Base-by-base conservation (phyloP, 1,284 basidiomycete genomes). In the Mycena citricolor region DNA sequence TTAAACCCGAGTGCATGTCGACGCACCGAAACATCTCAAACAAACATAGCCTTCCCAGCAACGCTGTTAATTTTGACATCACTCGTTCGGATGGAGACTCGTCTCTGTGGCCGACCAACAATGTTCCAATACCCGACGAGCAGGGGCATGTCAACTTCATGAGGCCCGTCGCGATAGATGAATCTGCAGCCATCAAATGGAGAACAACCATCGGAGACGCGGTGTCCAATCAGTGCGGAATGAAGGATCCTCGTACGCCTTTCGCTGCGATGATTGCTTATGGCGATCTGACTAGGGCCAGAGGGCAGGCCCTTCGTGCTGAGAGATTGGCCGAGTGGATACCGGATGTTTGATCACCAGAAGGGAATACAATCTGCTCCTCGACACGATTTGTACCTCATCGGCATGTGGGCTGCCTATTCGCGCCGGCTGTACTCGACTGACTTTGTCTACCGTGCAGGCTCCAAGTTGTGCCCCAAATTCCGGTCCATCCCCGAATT, bases 401-500 rank as follows among this genome's bases (percentile, higher is more conserved):
- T 75, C 47, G 88, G 88, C 89, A 49, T 21, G 77, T 57, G 33
- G 20, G 19, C 11, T 39, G n/a, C n/a, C n/a, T n/a, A 8, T 25
- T 19, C 12, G 23, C n/a, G 17, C 42, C 24, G 30, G 16, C 44
- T 20, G 30, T 16, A 37, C 30, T 25, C 14, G 19, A 25, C 19
- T 32, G 14, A 36, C 32, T 24, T 11, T 28, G 16, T 28, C 41
- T n/a, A n/a, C n/a, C n/a, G n/a, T n/a, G n/a, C n/a, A n/a, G n/a
- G n/a, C n/a, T n/a, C n/a, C n/a, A n/a, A n/a, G n/a, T n/a, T n/a
- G n/a, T n/a, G n/a, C n/a, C n/a, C n/a, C n/a, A n/a, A n/a, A 4
- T 92, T 90, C 62, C 83, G 90, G 30, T 90, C 88, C 4, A 69
- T 80, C 8, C 82, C 83, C 42, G 89, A 92, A 58, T 88, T 91